Percentiles rank a stretch among this genome's conserved stretches.
These are phyloP conservation scores for Aspergillus hiratsukae DNA, from an alignment of 2,329 filamentous ascomycete genomes.

Conservation along the genomic window DNA sequence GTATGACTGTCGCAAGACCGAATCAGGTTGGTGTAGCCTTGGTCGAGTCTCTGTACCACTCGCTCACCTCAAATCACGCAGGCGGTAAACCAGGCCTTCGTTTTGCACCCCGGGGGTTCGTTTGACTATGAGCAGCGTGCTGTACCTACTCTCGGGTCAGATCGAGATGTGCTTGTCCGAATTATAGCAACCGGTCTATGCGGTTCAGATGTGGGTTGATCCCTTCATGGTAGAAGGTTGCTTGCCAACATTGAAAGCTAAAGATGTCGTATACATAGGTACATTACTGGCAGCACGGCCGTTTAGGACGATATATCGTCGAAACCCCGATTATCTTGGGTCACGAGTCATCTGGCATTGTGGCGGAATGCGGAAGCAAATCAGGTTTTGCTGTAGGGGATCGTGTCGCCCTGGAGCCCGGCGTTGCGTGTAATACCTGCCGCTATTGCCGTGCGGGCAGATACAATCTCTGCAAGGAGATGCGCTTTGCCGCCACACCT, in stretches of 20 bases:
- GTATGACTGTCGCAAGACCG: background rate
- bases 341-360: slow-evolving; percentile 65
- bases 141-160: slow-evolving; percentile 16
- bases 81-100: slow-evolving; percentile 12
- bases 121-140: slow-evolving; percentile 20
- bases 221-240: background rate
- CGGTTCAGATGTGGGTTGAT: slow-evolving; percentile 63
- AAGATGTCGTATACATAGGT: slow-evolving; percentile 17
- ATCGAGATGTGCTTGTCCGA: slow-evolving; percentile 69
- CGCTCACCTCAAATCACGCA: background rate
- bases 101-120: slow-evolving; percentile 17
- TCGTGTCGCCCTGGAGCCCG: slow-evolving; percentile 69
- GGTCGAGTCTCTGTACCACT: too few species aligned
- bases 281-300: slow-evolving; percentile 39
- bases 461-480: slow-evolving; percentile 82
- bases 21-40: too few species aligned
- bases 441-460: slow-evolving; percentile 66
- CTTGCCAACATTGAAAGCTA: background rate
- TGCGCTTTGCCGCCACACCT: slow-evolving; percentile 85
- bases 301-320: slow-evolving; percentile 34
- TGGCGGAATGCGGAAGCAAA: slow-evolving; percentile 54
- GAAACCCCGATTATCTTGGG: slow-evolving; percentile 47
- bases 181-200: slow-evolving; percentile 81
- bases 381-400: slow-evolving; percentile 59
- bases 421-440: slow-evolving; percentile 67